phyloP scores from a whole-genome alignment of 1,139 yeast species.

The Eremothecium sinecaudum region DNA sequence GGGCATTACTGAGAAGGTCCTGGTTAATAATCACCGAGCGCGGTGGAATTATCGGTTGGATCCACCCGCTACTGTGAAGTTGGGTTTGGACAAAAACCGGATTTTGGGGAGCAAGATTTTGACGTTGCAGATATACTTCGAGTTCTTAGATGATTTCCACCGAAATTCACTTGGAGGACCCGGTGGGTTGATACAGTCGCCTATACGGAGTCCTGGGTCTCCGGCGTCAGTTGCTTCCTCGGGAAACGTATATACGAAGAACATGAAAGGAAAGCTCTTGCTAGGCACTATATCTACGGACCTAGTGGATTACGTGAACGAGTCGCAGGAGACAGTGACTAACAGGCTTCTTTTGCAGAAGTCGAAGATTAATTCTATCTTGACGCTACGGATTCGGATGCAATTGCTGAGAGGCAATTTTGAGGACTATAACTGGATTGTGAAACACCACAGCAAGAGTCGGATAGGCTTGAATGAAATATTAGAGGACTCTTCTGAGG shows the following conservation, averaged over 20 bases:
- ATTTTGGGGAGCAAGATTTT: conserved; percentile 32
- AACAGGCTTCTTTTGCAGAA: conserved; percentile 62
- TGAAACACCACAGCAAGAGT: background rate
- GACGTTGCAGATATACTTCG: conserved; percentile 32
- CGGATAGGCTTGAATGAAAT: conserved; percentile 20
- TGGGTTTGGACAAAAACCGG: conserved; percentile 34
- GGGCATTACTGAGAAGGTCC: conserved; percentile 30
- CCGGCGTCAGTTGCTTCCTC: background rate
- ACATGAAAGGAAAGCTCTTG: conserved; percentile 32
- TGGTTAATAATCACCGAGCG: conserved; percentile 42
- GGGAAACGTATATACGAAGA: conserved; percentile 16
- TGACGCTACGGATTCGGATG: conserved; percentile 43
- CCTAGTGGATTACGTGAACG: conserved; percentile 60
- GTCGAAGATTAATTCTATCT: conserved; percentile 73
- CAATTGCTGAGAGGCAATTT: conserved; percentile 38
- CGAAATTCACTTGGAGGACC: conserved; percentile 3
- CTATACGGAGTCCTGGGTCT: conserved; percentile 1
- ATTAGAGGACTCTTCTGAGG: conserved; percentile 13
- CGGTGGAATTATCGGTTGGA: conserved; percentile 38
- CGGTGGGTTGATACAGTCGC: conserved; percentile 3
- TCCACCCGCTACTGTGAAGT: conserved; percentile 33
- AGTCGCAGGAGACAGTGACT: conserved; percentile 39
- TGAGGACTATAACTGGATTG: conserved; percentile 21
- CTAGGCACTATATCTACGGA: conserved; percentile 64
- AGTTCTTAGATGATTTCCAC: conserved; percentile 17